Conservation (phyloP, 2,329 filamentous ascomycete genomes). For the Cytospora chrysosperma region DNA sequence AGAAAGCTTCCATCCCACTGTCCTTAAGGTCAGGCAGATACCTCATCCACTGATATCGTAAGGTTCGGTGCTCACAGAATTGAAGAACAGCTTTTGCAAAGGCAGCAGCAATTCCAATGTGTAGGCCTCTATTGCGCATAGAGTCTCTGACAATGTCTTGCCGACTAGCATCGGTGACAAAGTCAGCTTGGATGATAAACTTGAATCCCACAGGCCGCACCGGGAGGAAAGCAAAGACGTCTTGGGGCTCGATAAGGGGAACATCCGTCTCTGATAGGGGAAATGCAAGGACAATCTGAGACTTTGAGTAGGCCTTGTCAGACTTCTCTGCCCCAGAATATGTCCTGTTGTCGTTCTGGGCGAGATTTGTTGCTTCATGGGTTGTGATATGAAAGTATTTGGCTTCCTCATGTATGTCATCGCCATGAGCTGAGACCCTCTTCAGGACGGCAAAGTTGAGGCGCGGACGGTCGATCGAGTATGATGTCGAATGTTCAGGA, state of each 20-base stretch:
- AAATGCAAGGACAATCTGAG: constrained; percentile 46
- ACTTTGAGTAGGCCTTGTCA: constrained; percentile 23
- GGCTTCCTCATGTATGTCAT: background rate
- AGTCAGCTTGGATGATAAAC: constrained; percentile 52
- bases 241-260: constrained; percentile 40
- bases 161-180: constrained; percentile 45
- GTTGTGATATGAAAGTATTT: constrained; percentile 22
- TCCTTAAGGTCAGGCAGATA: constrained; percentile 41
- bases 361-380: constrained; percentile 3
- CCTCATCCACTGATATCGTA: constrained; percentile 46
- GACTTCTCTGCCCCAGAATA: constrained; percentile 32
- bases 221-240: constrained; percentile 48
- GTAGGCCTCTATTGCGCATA: constrained; percentile 38
- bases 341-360: constrained; percentile 25
- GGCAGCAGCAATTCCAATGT: constrained; percentile 36
- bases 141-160: constrained; percentile 42
- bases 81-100: constrained; percentile 40
- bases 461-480: constrained; percentile 17
- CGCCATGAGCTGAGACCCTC: background rate
- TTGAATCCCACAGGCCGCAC: constrained; percentile 44
- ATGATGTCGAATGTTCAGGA: constrained; percentile 17
- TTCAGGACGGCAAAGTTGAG: constrained; percentile 27
- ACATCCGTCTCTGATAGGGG: constrained; percentile 35
- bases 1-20: constrained; percentile 30
- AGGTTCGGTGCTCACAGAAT: constrained; percentile 38